Percentiles rank a stretch among this genome's conserved stretches.
These are phyloP conservation scores for Coniferiporia weirii DNA, from an alignment of 1,284 basidiomycete genomes.

Conservation along the genomic window DNA sequence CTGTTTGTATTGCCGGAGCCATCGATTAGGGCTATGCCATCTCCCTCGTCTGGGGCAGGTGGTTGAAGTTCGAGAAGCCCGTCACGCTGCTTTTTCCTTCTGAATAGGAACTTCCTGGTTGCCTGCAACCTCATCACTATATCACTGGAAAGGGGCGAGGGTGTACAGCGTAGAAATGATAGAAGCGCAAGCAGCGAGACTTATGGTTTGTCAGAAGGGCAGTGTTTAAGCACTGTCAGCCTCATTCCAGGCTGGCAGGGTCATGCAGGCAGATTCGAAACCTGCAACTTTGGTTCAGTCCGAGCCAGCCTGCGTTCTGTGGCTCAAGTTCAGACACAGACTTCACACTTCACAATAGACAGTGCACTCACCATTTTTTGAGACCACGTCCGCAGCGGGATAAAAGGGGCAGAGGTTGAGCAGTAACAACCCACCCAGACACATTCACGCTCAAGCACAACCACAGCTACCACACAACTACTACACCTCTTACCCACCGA, in stretches of 20 bases:
- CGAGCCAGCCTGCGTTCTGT: neutral
- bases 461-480: neutral
- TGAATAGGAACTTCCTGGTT: neutral
- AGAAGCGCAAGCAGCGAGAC: too few relatives aligned
- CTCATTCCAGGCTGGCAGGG: neutral
- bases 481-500: neutral
- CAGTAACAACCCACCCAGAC: neutral
- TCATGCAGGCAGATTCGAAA: neutral
- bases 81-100: neutral
- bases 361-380: neutral
- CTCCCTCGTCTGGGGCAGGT: neutral
- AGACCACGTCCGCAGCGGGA: neutral
- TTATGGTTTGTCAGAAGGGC: neutral
- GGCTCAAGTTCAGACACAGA: neutral
- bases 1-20: neutral
- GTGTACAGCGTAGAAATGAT: neutral
- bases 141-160: neutral
- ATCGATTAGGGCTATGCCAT: neutral
- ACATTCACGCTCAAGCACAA: neutral
- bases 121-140: neutral
- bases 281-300: neutral
- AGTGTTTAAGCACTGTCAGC: neutral
- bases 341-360: neutral
- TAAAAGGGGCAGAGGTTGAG: too few relatives aligned
- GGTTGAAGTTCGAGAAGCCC: neutral